Evolutionary conservation across 371 early-diverging fungal species (phyloP).

Genomic region (Encephalitozoon romaleae): DNA sequence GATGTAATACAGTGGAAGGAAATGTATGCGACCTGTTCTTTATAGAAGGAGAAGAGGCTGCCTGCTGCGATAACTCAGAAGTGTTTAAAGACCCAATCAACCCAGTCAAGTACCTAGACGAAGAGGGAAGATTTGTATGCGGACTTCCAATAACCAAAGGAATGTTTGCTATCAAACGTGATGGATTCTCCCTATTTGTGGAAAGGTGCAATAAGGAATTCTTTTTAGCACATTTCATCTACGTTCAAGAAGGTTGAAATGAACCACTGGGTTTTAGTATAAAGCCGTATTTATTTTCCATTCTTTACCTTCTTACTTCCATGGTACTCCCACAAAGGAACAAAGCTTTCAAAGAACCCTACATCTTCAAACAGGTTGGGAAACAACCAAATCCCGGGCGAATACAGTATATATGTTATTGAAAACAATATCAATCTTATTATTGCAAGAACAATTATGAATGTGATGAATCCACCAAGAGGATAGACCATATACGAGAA

Average conservation of each 20-base stretch:
- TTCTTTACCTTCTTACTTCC: conserved; percentile 27
- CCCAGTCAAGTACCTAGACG: conserved; percentile 13
- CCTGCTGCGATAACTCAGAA: not conserved
- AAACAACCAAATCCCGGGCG: conserved; percentile 92
- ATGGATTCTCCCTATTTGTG: not conserved
- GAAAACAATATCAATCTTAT: conserved; percentile 77
- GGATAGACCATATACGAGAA: conserved; percentile 73
- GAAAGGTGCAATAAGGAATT: not conserved
- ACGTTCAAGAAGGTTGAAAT: not conserved
- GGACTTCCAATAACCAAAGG: not conserved
- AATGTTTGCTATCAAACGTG: not conserved
- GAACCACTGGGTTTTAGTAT: not conserved
- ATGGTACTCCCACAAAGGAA: conserved; percentile 79
- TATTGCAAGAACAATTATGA: conserved; percentile 77
- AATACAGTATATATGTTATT: conserved; percentile 67
- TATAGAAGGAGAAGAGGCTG: not conserved
- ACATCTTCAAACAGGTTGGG: conserved; percentile 96
- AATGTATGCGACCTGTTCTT: conserved; percentile 24
- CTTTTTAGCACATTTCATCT: conserved; percentile 12
- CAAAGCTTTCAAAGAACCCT: conserved; percentile 88
- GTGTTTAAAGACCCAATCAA: not conserved
- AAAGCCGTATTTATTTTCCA: conserved; percentile 12
- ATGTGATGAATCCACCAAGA: conserved; percentile 70
- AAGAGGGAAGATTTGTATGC: not conserved
- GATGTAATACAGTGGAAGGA: conserved; percentile 25